Base-by-base conservation (phyloP, 2,329 filamentous ascomycete genomes). In the Xylariales sp. region DNA sequence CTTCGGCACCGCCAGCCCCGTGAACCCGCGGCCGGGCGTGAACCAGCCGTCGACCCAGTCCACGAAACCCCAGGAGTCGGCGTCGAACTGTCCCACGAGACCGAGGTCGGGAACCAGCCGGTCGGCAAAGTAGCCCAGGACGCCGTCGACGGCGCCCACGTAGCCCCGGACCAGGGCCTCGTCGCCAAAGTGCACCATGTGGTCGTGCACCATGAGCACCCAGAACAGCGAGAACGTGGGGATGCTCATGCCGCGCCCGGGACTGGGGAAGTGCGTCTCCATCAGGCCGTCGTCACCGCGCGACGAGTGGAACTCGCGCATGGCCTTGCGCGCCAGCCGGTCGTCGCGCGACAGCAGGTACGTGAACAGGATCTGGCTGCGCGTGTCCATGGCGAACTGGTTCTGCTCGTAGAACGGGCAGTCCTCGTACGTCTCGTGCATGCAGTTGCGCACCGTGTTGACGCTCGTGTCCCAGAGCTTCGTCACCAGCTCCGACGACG, bases 401-500 rank as follows among this genome's bases (percentile, higher is more conserved):
- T 60, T 50, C 36, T 61, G 57, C 28, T 61, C 58, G 41, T 61
- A 61, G 33, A 61, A 60, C 0, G 58, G 57, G 24, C 58, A 61
- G 33, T 61, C 58, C 5, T 53, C 52, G 33, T 60, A 61, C 2
- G 54, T 51, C 27, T 61, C 58, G 33, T 56, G 53, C 56, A 61
- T 60, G 45, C 57, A 61, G 33, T 61, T 61, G 16, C 48, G 42
- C 37, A 61, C 43, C 0, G 58, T 61, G 10, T 55, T 48, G 27
- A 61, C 46, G 2, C 50, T 56, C 6, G 55, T 50, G 12, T 54
- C 48, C 59, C 59, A 62, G 6, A 61, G 50, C 5, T 41, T 36
- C 24, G 42, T 24, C 14, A 38, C 3, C 17, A 40, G 20, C 6
- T 31, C n/a, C 2, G 38, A 35, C 11, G 38, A 34, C 18, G 38